Evolutionary conservation across 116 monocot genomes (phyloP), one percentile per base, ranked within the genome.

Genomic region (Phalaenopsis hybrid): DNA sequence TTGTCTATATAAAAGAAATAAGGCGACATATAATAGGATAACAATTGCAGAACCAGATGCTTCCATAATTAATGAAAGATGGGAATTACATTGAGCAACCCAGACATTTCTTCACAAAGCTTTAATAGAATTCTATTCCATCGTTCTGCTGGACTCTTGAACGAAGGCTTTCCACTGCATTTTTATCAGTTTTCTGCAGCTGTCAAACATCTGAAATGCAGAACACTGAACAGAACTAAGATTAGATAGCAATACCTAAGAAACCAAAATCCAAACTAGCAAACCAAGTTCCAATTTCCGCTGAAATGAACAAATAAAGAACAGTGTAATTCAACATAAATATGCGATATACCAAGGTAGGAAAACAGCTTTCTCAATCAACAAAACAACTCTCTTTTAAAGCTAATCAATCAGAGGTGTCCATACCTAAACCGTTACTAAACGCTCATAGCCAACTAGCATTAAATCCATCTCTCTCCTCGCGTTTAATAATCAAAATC

Each of bases 121-220:
- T 67, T 25, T 25, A 28, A 67, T 2, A 67, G 25, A 67, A 67
- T 67, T 67, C 21, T 67, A 28, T 67, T 67, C 10, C 8, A 23
- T 67, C 67, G 10, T 21, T 28, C 67, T 25, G 67, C 67, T 67
- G 67, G 67, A 67, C 67, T 67, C 67, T 67, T 67, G 67, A 67
- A 67, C 25, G 67, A 25, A 6, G 25, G 7, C 25, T 67, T 67
- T 67, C 10, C 25, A 28, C 25, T 67, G 15, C 67, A 25, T 28
- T 63, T 63, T 63, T 28, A 28, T 25, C 67, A 67, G 25, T 28
- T 25, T 67, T 67, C 67, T 67, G 67, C 67, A 8, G 7, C 67
- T 67, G 25, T 67, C 28, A 67, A 67, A 23, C 67, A 9, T 67
- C 25, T 25, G 67, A 67, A 67, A 67, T 25, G 55, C 55, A 55